Conservation (phyloP, 768 basidiomycete species). For the Boletus sp. region DNA sequence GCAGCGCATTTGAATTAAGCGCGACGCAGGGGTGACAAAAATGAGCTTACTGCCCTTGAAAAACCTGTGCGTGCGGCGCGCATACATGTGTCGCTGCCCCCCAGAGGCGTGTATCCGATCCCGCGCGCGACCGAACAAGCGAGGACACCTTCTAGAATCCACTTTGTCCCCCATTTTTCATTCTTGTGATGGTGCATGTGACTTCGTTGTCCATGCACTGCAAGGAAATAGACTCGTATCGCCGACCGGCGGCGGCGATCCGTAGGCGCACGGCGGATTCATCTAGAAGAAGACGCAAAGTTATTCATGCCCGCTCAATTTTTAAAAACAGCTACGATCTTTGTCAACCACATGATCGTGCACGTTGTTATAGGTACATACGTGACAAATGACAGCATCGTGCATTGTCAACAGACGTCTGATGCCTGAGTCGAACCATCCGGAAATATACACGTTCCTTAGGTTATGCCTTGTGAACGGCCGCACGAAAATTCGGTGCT, state of each 20-base stretch:
- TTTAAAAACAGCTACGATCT: background rate
- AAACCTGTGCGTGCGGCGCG: too few species aligned
- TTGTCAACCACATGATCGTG: background rate
- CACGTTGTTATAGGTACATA: background rate
- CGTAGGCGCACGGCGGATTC: too few species aligned
- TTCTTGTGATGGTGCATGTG: background rate
- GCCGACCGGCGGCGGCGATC: background rate
- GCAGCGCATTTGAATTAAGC: too few species aligned
- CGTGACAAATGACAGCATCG: background rate
- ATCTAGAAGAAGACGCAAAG: too few species aligned
- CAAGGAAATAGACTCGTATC: background rate
- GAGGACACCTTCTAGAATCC: background rate
- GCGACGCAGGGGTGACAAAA: too few species aligned
- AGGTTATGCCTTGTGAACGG: too few species aligned
- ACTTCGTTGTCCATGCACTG: background rate
- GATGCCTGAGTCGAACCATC: background rate
- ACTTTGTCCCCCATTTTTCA: background rate
- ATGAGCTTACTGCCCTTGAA: too few species aligned
- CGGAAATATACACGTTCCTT: background rate
- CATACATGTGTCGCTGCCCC: too few species aligned
- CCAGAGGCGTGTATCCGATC: too few species aligned
- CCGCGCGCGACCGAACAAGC: too few species aligned
- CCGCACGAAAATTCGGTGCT: too few species aligned
- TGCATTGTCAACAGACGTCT: background rate
- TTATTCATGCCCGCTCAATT: too few species aligned